These are phyloP conservation scores for Hypoxylon sp. DNA, from an alignment of 2,329 filamentous ascomycete species.

Conservation along the genomic window DNA sequence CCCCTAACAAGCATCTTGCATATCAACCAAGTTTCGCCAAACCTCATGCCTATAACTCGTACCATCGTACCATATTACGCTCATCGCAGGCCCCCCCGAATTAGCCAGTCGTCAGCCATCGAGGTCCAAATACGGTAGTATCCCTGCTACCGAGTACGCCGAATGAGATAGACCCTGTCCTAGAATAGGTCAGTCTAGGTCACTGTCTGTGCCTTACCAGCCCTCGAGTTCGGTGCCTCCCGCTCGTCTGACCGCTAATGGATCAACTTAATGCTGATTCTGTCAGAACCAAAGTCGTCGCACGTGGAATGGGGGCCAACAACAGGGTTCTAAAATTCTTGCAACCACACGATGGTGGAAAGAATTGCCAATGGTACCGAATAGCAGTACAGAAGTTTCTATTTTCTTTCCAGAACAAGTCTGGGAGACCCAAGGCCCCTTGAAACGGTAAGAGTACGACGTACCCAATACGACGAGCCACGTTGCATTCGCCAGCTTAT, in stretches of 20 bases:
- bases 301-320: slow-evolving; percentile 29
- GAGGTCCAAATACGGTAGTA: slow-evolving; percentile 32
- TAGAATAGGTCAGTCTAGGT: slow-evolving; percentile 33
- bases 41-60: slow-evolving; percentile 16
- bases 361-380: slow-evolving; percentile 14
- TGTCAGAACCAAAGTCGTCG: slow-evolving; percentile 18
- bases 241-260: slow-evolving; percentile 20
- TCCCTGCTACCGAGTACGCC: slow-evolving; percentile 37
- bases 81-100: slow-evolving; percentile 7
- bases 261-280: slow-evolving; percentile 33
- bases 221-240: slow-evolving; percentile 26
- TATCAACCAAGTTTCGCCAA: slow-evolving; percentile 27
- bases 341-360: slow-evolving; percentile 20
- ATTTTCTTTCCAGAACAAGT: slow-evolving; percentile 41
- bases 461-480: slow-evolving; percentile 18
- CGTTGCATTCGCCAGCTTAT: slow-evolving; percentile 36
- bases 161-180: slow-evolving; percentile 34
- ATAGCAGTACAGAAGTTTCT: slow-evolving; percentile 30
- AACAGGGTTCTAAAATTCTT: slow-evolving; percentile 33
- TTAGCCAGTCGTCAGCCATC: slow-evolving; percentile 14
- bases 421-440: slow-evolving; percentile 11
- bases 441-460: slow-evolving; percentile 34
- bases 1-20: slow-evolving; percentile 26
- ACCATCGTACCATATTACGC: slow-evolving; percentile 21
- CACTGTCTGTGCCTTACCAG: slow-evolving; percentile 10